phyloP scores from a whole-genome alignment of 306 rosid species.

The Prunus davidiana region DNA sequence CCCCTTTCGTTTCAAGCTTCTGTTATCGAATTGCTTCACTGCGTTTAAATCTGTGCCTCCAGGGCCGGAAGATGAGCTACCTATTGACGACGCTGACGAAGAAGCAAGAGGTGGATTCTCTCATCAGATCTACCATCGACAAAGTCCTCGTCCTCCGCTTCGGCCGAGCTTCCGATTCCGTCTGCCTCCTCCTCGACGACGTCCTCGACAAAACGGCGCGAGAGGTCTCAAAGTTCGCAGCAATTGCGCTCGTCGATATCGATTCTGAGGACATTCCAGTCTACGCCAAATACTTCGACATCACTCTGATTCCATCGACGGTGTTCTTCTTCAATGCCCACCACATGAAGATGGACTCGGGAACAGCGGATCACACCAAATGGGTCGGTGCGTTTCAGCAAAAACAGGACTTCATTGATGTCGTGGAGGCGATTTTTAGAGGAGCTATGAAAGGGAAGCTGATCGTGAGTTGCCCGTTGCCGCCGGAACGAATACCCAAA shows the following conservation, averaged over 20 bases:
- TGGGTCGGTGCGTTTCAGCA: constrained; percentile 44
- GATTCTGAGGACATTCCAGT: constrained; percentile 76
- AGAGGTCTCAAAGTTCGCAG: constrained; percentile 84
- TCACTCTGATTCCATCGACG: constrained; percentile 68
- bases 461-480: constrained; percentile 71
- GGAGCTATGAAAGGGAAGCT: constrained; percentile 92
- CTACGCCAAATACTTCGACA: constrained; percentile 76
- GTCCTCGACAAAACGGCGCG: constrained; percentile 67
- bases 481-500: constrained; percentile 60
- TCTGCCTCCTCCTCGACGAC: constrained; percentile 69
- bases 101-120: constrained; percentile 68
- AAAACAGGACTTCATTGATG: constrained; percentile 48
- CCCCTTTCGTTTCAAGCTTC: no score
- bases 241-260: constrained; percentile 64
- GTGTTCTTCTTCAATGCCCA: constrained; percentile 94
- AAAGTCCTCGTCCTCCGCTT: constrained; percentile 85
- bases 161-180: constrained; percentile 64
- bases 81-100: constrained; percentile 43
- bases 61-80: constrained; percentile 27
- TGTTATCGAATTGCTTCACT: no score
- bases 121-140: constrained; percentile 74
- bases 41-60: no score
- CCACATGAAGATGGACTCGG: constrained; percentile 97
- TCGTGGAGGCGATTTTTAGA: constrained; percentile 67
- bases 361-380: constrained; percentile 49